These are phyloP conservation scores for Paracoccidioides lutzii DNA, from an alignment of 2,329 filamentous ascomycete genomes.

Conservation along the genomic window DNA sequence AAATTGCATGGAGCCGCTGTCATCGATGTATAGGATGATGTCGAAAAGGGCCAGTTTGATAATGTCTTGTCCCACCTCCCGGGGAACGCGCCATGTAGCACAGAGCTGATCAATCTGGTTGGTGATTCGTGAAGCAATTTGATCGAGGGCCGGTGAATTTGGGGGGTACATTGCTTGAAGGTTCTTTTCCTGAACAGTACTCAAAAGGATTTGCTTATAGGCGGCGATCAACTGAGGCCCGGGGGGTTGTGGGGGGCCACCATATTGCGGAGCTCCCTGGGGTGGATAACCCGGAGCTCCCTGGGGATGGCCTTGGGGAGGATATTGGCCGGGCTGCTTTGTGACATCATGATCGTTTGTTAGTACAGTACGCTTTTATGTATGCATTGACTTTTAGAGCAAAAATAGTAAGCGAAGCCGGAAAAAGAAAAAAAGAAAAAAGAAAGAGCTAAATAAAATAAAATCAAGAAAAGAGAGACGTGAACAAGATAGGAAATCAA, in stretches of 20 bases:
- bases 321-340: constrained; percentile 15
- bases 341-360: constrained; percentile 5
- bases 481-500: constrained; percentile 6
- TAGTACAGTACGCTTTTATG: background rate
- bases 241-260: constrained; percentile 21
- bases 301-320: constrained; percentile 23
- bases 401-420: too few relatives aligned
- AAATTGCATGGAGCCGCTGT: constrained; percentile 58
- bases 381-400: too few relatives aligned
- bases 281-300: constrained; percentile 22
- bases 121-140: constrained; percentile 38
- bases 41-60: constrained; percentile 52
- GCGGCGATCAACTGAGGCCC: constrained; percentile 39
- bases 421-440: background rate
- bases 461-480: background rate
- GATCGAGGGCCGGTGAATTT: constrained; percentile 37
- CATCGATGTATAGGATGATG: constrained; percentile 52
- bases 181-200: constrained; percentile 47
- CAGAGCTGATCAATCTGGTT: constrained; percentile 43
- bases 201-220: constrained; percentile 45
- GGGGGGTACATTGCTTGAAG: constrained; percentile 48
- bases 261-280: constrained; percentile 23
- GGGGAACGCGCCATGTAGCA: constrained; percentile 43
- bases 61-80: constrained; percentile 50
- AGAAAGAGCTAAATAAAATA: background rate